These are phyloP conservation scores for Psophocarpus tetragonolobus DNA, from an alignment of 306 rosid species.

Conservation along the genomic window DNA sequence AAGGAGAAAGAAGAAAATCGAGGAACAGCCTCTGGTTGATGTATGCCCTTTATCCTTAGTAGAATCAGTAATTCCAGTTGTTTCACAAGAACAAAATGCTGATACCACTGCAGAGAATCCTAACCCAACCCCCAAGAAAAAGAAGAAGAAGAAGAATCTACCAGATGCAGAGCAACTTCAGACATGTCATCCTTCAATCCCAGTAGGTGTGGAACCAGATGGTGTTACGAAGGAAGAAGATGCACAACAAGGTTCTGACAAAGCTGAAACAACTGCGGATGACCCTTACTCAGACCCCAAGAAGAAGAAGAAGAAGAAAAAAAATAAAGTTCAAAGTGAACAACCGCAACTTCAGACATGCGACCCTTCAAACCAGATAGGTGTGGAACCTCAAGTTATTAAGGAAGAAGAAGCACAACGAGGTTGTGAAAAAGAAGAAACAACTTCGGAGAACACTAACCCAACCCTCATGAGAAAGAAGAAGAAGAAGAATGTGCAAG, in stretches of 20 bases:
- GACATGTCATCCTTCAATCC: neutral
- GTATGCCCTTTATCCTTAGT: conserved; percentile 15
- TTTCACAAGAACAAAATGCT: neutral
- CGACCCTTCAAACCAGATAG: too few relatives aligned
- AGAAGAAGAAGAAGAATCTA: neutral
- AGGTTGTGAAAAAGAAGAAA: neutral
- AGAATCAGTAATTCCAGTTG: neutral
- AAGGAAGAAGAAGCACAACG: neutral
- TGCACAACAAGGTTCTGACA: neutral
- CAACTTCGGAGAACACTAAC: neutral
- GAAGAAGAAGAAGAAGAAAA: neutral
- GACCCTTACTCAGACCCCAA: neutral
- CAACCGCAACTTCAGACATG: neutral
- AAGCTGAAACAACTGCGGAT: neutral
- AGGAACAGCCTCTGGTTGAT: neutral
- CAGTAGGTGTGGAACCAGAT: neutral
- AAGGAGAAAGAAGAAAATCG: conserved; percentile 3
- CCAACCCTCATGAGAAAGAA: neutral
- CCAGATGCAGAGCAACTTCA: neutral
- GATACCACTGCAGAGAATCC: neutral
- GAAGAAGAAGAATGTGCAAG: neutral
- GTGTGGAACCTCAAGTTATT: neutral
- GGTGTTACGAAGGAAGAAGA: neutral
- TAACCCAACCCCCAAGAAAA: neutral
- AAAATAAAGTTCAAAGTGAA: neutral